Evolutionary conservation across 2,329 filamentous ascomycete species (phyloP).

Genomic region (Biscogniauxia mediterranea): DNA sequence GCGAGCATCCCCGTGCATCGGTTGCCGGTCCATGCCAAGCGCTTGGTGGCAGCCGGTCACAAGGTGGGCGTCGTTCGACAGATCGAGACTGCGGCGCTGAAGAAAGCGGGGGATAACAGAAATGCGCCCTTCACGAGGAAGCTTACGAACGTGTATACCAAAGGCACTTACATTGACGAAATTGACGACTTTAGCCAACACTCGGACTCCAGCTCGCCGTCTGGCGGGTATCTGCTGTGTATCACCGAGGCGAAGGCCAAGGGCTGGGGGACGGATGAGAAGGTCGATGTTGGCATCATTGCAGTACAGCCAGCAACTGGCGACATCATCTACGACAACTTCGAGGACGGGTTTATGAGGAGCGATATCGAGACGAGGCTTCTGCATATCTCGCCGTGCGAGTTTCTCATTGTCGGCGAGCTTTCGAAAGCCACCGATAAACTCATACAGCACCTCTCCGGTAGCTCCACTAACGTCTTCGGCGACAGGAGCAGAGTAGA

Average conservation of each 20-base stretch:
- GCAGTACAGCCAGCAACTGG: constrained; percentile 95
- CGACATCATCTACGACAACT: constrained; percentile 92
- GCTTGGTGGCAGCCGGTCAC: constrained; percentile 85
- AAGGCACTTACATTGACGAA: constrained; percentile 96
- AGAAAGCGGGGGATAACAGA: constrained; percentile 91
- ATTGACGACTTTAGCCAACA: constrained; percentile 70
- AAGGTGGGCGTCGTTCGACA: constrained; percentile 96
- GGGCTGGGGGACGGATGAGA: constrained; percentile 82
- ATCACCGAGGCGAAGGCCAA: constrained; percentile 83
- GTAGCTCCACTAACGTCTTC: constrained; percentile 87
- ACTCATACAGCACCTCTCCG: constrained; percentile 83
- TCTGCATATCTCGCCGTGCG: constrained; percentile 91
- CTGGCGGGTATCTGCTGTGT: constrained; percentile 87
- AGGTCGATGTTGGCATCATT: constrained; percentile 85
- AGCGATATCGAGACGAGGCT: constrained; percentile 94
- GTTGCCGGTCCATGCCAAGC: constrained; percentile 88
- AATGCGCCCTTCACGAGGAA: constrained; percentile 90
- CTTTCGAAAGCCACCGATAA: constrained; percentile 91
- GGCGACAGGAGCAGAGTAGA: constrained; percentile 88
- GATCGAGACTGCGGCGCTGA: constrained; percentile 90
- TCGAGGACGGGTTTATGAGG: constrained; percentile 97
- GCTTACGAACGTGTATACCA: constrained; percentile 95
- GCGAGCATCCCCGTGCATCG: constrained; percentile 93
- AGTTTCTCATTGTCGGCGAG: constrained; percentile 89
- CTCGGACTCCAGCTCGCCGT: constrained; percentile 48